These are phyloP conservation scores for Phytophthora podocarpi DNA, from an alignment of 352 stramenopile species.

Conservation along the genomic window DNA sequence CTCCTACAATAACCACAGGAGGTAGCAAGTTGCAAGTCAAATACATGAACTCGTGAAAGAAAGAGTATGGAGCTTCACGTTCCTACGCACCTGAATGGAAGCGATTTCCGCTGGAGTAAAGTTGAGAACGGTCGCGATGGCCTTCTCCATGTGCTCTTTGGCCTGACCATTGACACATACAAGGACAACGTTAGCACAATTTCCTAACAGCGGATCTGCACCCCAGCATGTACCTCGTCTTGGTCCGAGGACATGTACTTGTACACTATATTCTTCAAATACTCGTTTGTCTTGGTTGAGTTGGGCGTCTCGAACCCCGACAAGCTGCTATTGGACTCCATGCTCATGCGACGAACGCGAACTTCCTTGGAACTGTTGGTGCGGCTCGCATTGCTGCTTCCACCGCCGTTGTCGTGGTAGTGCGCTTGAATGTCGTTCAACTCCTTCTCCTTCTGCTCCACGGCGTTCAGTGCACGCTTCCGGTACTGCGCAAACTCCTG, in stretches of 20 bases:
- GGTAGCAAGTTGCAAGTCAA: neutral
- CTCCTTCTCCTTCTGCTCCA: conserved; percentile 86
- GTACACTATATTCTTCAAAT: conserved; percentile 92
- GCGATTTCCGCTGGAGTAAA: conserved; percentile 74
- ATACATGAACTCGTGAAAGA: neutral
- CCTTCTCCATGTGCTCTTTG: conserved; percentile 90
- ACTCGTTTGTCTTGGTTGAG: conserved; percentile 86
- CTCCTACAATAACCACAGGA: conserved; percentile 28
- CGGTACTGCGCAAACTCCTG: conserved; percentile 85
- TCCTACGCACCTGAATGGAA: conserved; percentile 49
- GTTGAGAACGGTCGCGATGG: conserved; percentile 87
- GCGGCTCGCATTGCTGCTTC: conserved; percentile 38
- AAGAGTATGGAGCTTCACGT: neutral
- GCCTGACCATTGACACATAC: conserved; percentile 37
- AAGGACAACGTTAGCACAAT: neutral
- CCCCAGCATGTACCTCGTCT: conserved; percentile 50
- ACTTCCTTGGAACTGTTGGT: conserved; percentile 53
- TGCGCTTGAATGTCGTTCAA: conserved; percentile 72
- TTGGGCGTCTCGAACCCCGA: conserved; percentile 83
- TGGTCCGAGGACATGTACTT: conserved; percentile 92
- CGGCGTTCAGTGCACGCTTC: conserved; percentile 74
- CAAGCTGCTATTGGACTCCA: conserved; percentile 78
- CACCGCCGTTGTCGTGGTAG: conserved; percentile 48
- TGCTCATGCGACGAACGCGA: conserved; percentile 70
- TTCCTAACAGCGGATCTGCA: neutral